Evolutionary conservation across 176 grass and related monocot species (phyloP).

Genomic region (Echinochloa phyllopogon): DNA sequence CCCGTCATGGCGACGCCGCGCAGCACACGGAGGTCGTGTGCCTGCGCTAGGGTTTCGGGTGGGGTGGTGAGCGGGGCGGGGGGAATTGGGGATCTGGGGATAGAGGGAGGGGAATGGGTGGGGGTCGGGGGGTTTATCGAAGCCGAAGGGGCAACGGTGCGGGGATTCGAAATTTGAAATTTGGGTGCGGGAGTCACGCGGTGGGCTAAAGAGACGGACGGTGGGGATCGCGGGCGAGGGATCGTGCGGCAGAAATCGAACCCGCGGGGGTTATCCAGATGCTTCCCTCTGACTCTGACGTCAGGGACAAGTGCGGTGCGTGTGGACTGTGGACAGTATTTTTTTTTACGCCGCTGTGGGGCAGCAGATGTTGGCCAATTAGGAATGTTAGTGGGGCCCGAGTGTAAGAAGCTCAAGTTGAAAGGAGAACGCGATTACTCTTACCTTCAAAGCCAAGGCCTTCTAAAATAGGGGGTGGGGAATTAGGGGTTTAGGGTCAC

Average conservation of each 20-base stretch:
- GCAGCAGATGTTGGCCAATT: background rate
- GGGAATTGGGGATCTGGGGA: slow-evolving; percentile 24
- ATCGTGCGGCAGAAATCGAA: slow-evolving; percentile 37
- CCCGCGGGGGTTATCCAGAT: background rate
- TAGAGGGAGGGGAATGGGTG: slow-evolving; percentile 7
- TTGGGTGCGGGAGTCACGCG: slow-evolving; percentile 22
- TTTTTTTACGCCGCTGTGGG: background rate
- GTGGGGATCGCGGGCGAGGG: background rate
- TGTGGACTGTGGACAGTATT: too few species aligned
- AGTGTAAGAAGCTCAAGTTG: background rate
- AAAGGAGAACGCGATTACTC: background rate
- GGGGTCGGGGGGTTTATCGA: slow-evolving; percentile 1
- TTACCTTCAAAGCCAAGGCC: background rate
- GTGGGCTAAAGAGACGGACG: background rate
- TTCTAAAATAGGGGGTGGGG: too few species aligned
- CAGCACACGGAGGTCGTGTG: slow-evolving; percentile 66
- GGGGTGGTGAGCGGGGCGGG: background rate
- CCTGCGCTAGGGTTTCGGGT: slow-evolving; percentile 24
- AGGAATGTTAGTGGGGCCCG: background rate
- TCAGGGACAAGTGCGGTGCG: background rate
- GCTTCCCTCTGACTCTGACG: background rate
- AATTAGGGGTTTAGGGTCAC: too few species aligned
- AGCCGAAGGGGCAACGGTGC: slow-evolving; percentile 23
- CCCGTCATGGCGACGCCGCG: slow-evolving; percentile 41
- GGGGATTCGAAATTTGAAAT: slow-evolving; percentile 65